These are phyloP conservation scores for Rhodotorula babjevae DNA, from an alignment of 768 basidiomycete species.

Conservation along the genomic window DNA sequence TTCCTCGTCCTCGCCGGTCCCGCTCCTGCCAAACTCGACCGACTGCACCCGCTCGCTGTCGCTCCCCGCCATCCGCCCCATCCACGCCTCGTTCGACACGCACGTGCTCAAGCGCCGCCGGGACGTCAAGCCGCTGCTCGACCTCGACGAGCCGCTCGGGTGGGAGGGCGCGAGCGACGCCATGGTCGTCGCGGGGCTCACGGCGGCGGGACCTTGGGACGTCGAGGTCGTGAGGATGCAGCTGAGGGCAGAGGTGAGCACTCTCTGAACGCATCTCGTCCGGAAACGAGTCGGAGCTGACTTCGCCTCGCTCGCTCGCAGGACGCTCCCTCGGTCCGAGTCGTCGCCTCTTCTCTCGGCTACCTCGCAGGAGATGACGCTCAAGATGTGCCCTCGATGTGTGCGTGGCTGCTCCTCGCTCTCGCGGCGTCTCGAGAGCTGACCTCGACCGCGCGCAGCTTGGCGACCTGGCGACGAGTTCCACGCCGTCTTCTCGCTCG, in stretches of 20 bases:
- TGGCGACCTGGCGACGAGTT: conserved; percentile 56
- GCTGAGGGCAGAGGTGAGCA: conserved; percentile 9
- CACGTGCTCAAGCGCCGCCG: conserved; percentile 50
- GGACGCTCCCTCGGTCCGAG: conserved; percentile 48
- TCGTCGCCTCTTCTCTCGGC: conserved; percentile 56
- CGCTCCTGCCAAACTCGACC: conserved; percentile 47
- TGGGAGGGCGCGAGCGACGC: conserved; percentile 60
- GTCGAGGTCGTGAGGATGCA: conserved; percentile 55
- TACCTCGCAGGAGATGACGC: conserved; percentile 40
- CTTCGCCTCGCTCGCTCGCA: conserved; percentile 13
- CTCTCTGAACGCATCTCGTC: no score
- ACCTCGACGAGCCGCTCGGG: conserved; percentile 54
- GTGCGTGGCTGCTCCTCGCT: conserved; percentile 46
- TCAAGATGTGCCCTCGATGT: conserved; percentile 42
- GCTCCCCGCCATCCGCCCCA: conserved; percentile 63
- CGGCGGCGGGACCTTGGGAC: conserved; percentile 58
- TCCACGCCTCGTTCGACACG: conserved; percentile 55
- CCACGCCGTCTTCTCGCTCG: conserved; percentile 57
- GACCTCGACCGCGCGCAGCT: background rate
- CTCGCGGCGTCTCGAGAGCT: background rate
- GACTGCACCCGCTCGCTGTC: conserved; percentile 66
- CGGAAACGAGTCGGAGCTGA: background rate
- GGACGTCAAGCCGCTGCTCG: conserved; percentile 56
- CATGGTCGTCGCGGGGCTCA: conserved; percentile 55
- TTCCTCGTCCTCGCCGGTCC: conserved; percentile 38